phyloP scores from a whole-genome alignment of 2,329 filamentous ascomycete genomes.

The Claviceps purpurea region DNA sequence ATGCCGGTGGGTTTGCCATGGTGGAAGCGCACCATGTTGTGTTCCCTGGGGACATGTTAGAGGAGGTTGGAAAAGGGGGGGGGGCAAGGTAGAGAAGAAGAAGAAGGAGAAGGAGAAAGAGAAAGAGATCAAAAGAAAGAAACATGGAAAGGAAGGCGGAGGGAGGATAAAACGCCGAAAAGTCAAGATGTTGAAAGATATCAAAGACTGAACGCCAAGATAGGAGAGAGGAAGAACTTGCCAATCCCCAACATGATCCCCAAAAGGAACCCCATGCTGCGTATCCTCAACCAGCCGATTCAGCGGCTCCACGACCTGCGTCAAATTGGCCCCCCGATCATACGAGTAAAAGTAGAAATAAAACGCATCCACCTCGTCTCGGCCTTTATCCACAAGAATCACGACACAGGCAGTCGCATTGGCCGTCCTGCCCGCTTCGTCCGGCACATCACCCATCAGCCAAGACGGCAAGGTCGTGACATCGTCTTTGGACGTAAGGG shows the following conservation, averaged over 20 bases:
- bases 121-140: too few relatives aligned
- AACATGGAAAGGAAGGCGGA: too few relatives aligned
- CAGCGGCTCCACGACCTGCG: constrained; percentile 15
- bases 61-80: background rate
- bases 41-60: constrained; percentile 13
- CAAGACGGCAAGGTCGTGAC: constrained; percentile 11
- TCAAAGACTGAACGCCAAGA: background rate
- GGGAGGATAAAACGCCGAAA: too few relatives aligned
- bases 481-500: constrained; percentile 15
- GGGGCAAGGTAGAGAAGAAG: too few relatives aligned
- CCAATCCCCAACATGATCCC: constrained; percentile 16
- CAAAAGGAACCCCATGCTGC: constrained; percentile 11
- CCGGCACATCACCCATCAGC: constrained; percentile 14
- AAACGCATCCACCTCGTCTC: constrained; percentile 14
- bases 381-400: constrained; percentile 12
- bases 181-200: too few relatives aligned
- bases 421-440: constrained; percentile 9
- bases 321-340: constrained; percentile 15
- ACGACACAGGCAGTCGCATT: constrained; percentile 17
- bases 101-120: too few relatives aligned
- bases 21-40: constrained; percentile 19
- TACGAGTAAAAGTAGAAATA: constrained; percentile 22
- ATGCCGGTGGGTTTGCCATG: constrained; percentile 13
- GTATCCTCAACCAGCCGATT: constrained; percentile 9
- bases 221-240: background rate